Percentiles rank a stretch among this genome's conserved stretches.
Evolutionary conservation across 768 basidiomycete species (phyloP).

Genomic region (Mrakia blollopis): DNA sequence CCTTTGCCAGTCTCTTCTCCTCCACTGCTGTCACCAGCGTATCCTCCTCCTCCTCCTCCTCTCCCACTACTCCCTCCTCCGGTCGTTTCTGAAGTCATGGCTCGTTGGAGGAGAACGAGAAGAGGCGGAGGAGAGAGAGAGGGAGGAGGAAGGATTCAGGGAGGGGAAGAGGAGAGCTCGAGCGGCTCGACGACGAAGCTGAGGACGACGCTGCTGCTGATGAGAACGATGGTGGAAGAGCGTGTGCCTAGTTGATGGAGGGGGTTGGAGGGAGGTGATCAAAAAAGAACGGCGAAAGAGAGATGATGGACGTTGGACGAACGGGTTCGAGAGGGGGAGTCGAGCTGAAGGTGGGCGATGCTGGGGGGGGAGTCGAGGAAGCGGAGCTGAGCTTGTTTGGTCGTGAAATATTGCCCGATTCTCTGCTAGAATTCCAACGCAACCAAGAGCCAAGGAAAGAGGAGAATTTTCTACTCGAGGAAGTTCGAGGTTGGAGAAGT

Average conservation of each 20-base stretch:
- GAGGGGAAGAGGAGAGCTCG: not conserved
- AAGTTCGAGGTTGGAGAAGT: no score
- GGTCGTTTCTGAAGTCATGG: not conserved
- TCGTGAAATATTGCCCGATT: no score
- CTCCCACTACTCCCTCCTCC: not conserved
- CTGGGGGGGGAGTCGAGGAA: no score
- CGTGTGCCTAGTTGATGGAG: not conserved
- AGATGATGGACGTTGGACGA: not conserved
- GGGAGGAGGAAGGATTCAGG: not conserved
- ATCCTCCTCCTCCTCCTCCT: not conserved
- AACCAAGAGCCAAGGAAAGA: no score
- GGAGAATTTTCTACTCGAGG: no score
- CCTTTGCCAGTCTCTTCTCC: constrained; percentile 25
- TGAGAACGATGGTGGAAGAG: not conserved
- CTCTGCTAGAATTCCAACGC: no score
- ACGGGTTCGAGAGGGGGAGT: not conserved
- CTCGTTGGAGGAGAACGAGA: no score
- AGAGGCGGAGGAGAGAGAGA: not conserved
- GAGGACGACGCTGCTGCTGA: not conserved
- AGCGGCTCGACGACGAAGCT: not conserved
- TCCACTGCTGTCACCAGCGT: constrained; percentile 26
- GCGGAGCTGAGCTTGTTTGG: no score
- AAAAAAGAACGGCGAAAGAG: no score
- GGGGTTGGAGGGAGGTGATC: not conserved
- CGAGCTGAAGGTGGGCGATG: no score